Base-by-base conservation (phyloP, 257 asterid species). In the Nicotiana knightiana region DNA sequence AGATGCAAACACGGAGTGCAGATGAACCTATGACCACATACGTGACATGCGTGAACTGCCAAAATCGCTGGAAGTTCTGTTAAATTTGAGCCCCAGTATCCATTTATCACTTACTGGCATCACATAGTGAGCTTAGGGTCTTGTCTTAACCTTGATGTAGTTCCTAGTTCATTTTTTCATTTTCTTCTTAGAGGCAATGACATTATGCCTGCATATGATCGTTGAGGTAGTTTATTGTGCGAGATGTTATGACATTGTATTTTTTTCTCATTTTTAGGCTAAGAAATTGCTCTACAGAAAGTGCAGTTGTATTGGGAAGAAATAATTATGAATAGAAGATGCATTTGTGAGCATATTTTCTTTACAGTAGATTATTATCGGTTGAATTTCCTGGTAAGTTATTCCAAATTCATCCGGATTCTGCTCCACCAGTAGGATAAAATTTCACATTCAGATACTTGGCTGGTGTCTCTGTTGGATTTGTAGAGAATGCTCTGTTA, bases 11-110 rank as follows among this genome's bases (percentile, higher is more conserved):
- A 0, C 84, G 99, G 81, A 94, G 99, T 89, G 99, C 99, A 1
- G 99, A 96, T 35, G 99, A 96, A 85, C 99, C 99, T 3, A 96
- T 96, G 99, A 96, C 99, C 5, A 96, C 98, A 3, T 96, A 82
- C 11, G 98, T 96, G 1, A 96, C 99, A 0, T 96, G 99, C 33
- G 98, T 94, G 21, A 93, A 93, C 95, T 96, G 99, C 79, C 83
- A 84, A 30, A 89, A 96, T 28, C 97, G 88, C 67, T 96, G 99
- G 99, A 96, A 94, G 88, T 96, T 96, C 80, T 84, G 79, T 51
- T 73, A 48, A 48, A 15, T 26, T 26, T 15, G 26, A 73, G 61
- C 39, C n/a, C 24, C 24, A 46, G 43, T 51, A 35, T 26, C 62
- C 79, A 51, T 26, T 13, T 13, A 51, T 21, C 33, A 24, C 5